Percentiles rank a stretch among this genome's conserved stretches.
Evolutionary conservation across 257 asterid genomes (phyloP).

Genomic region (Salvia rosmarinus): DNA sequence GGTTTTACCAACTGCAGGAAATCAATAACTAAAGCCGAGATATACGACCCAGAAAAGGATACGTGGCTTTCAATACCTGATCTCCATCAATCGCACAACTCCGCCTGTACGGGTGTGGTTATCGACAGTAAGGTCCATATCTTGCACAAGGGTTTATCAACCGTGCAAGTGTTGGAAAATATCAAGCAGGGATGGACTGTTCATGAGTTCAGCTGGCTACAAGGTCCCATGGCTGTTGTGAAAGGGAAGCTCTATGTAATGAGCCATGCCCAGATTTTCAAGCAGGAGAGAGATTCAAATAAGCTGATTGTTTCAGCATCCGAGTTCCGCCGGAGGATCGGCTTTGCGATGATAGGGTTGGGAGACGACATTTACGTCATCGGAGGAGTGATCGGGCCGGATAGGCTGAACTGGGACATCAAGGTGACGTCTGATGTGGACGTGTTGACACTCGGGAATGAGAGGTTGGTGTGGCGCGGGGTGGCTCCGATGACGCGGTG

Average conservation of each 20-base stretch:
- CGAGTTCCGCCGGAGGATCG: slow-evolving; percentile 79
- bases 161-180: slow-evolving; percentile 77
- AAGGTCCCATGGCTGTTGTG: slow-evolving; percentile 92
- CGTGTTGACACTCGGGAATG: slow-evolving; percentile 71
- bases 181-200: slow-evolving; percentile 80
- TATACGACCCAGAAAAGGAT: slow-evolving; percentile 85
- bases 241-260: slow-evolving; percentile 81
- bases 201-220: slow-evolving; percentile 85
- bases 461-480: slow-evolving; percentile 81
- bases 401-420: slow-evolving; percentile 82
- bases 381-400: slow-evolving; percentile 95
- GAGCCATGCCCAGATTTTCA: slow-evolving; percentile 82
- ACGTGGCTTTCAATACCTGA: slow-evolving; percentile 85
- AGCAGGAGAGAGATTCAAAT: slow-evolving; percentile 68
- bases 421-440: slow-evolving; percentile 73
- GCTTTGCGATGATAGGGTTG: slow-evolving; percentile 81
- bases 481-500: slow-evolving; percentile 90
- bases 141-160: slow-evolving; percentile 88
- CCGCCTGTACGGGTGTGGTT: slow-evolving; percentile 88
- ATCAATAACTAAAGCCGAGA: slow-evolving; percentile 88
- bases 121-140: slow-evolving; percentile 79
- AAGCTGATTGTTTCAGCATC: slow-evolving; percentile 72
- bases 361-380: slow-evolving; percentile 80
- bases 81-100: slow-evolving; percentile 79
- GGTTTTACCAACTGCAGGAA: slow-evolving; percentile 91